A percentile compares a stretch with the other conserved stretches of the same genome.
Evolutionary conservation across 495 filamentous ascomycete species (phyloP).

Genomic region (Parathielavia appendiculata): DNA sequence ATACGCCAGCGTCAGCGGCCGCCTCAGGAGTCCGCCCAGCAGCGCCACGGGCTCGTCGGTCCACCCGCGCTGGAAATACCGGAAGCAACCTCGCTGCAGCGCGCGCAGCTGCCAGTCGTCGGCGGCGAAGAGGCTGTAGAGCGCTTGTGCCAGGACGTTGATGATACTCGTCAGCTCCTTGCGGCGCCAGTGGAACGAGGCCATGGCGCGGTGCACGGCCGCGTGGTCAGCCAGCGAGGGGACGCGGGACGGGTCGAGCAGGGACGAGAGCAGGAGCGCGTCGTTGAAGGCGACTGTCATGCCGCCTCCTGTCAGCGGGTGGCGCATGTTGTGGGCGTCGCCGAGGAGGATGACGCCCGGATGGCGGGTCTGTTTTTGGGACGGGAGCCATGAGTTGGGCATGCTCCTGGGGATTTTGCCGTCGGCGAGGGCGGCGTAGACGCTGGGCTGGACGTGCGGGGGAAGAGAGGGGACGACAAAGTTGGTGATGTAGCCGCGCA

Average conservation of each 20-base stretch:
- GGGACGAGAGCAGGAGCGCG: constrained; percentile 64
- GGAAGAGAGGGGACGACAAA: constrained; percentile 75
- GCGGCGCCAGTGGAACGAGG: constrained; percentile 76
- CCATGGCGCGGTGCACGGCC: constrained; percentile 62
- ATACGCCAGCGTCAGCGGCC: constrained; percentile 72
- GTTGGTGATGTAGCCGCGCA: constrained; percentile 73
- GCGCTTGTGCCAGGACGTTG: constrained; percentile 90
- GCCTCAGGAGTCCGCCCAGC: constrained; percentile 74
- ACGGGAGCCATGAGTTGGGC: constrained; percentile 90
- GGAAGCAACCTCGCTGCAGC: constrained; percentile 87
- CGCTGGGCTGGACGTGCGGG: constrained; percentile 62
- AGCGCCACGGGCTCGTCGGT: constrained; percentile 74
- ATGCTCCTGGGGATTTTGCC: constrained; percentile 66
- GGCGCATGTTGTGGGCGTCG: constrained; percentile 95
- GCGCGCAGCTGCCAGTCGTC: constrained; percentile 69
- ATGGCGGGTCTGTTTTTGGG: constrained; percentile 58
- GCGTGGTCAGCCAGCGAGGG: constrained; percentile 63
- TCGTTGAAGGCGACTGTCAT: constrained; percentile 96
- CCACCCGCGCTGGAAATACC: constrained; percentile 79
- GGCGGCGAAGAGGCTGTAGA: constrained; percentile 88
- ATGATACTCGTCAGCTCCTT: constrained; percentile 80
- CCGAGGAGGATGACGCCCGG: constrained; percentile 78
- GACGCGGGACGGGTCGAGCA: constrained; percentile 61
- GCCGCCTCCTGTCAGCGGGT: constrained; percentile 88
- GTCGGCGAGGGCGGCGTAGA: constrained; percentile 71